These are phyloP conservation scores for Usnea hakonensis DNA, from an alignment of 495 filamentous ascomycete species.

Conservation along the genomic window DNA sequence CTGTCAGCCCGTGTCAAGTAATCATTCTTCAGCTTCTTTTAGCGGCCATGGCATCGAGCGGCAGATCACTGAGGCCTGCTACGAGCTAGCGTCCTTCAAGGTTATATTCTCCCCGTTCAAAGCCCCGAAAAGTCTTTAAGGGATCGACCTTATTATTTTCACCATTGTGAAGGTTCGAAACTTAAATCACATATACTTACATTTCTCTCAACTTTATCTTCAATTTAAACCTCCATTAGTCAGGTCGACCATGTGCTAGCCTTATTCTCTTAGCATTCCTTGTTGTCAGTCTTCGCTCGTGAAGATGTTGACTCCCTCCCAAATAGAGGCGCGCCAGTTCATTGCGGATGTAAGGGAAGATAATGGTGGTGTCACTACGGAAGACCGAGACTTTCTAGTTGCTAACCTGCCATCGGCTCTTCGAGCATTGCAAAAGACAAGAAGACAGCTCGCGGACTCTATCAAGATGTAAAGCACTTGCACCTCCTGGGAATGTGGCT, in stretches of 20 bases:
- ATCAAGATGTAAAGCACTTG: slow-evolving; percentile 2
- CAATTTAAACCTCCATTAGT: not conserved
- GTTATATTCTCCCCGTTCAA: not conserved
- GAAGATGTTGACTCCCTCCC: not conserved
- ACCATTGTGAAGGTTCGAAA: not conserved
- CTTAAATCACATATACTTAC: not conserved
- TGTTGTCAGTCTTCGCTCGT: not conserved
- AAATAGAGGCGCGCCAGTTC: not conserved
- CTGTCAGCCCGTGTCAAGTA: not conserved
- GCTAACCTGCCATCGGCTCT: not conserved
- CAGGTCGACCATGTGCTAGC: not conserved
- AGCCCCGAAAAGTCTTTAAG: not conserved
- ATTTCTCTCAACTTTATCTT: not conserved
- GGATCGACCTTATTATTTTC: not conserved
- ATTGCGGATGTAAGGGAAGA: not conserved
- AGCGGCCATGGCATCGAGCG: not conserved
- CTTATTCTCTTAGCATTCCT: not conserved
- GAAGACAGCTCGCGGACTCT: slow-evolving; percentile 4
- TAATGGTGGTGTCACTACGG: not conserved
- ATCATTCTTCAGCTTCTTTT: too few species aligned
- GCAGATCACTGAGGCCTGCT: not conserved
- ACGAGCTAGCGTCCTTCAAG: not conserved
- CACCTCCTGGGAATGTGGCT: not conserved
- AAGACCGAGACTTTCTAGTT: not conserved
- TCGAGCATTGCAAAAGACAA: slow-evolving; percentile 1